Evolutionary conservation across 192 early-diverging fungal genomes (phyloP).

Genomic region (Glomus cerebriforme): DNA sequence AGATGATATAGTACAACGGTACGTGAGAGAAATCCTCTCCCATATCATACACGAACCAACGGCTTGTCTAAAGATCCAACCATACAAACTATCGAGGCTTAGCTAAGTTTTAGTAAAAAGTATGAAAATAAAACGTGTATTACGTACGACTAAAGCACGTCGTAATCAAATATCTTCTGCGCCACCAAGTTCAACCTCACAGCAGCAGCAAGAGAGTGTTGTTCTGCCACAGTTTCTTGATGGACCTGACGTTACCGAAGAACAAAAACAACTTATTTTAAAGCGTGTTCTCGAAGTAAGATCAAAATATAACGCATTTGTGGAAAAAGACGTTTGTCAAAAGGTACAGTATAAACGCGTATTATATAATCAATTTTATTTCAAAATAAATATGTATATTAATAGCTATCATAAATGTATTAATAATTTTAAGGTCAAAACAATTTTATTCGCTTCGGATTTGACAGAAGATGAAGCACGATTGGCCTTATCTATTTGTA

Average conservation of each 20-base stretch:
- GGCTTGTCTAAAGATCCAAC: too few species aligned
- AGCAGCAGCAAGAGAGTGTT: not conserved
- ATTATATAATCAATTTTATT: not conserved
- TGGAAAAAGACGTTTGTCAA: not conserved
- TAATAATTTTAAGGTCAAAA: not conserved
- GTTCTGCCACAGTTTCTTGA: not conserved
- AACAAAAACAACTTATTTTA: conserved; percentile 1
- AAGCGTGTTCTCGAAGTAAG: conserved; percentile 1
- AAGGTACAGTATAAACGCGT: not conserved
- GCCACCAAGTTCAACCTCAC: not conserved
- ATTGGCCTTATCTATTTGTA: not conserved
- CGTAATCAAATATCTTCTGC: not conserved
- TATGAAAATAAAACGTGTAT: conserved; percentile 7
- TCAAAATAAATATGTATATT: not conserved
- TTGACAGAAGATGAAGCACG: conserved; percentile 1
- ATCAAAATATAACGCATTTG: not conserved
- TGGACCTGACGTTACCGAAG: not conserved
- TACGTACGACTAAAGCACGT: not conserved
- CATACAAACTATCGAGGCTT: not conserved
- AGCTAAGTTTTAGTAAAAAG: not conserved
- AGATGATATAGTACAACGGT: too few species aligned
- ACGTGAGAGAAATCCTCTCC: too few species aligned
- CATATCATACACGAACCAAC: too few species aligned
- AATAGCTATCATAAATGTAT: too few species aligned
- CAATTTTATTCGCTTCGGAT: conserved; percentile 6